phyloP scores from a whole-genome alignment of 176 grass and related monocot species.

The Oryza glumipatula region DNA sequence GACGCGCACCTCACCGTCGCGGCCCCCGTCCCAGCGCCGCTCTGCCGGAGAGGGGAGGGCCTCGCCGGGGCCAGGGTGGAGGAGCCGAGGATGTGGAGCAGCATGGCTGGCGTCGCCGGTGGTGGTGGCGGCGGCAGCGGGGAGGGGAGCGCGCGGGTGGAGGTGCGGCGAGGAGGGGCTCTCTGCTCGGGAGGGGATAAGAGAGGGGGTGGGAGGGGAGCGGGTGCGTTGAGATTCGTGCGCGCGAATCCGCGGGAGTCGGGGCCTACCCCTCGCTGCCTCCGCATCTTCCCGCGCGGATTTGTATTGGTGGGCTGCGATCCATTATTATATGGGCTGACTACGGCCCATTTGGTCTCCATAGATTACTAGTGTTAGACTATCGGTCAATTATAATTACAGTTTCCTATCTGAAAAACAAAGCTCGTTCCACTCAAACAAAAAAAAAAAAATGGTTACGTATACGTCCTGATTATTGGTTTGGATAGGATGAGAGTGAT shows the following conservation, averaged over 20 bases:
- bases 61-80: constrained; percentile 21
- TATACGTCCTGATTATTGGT: neutral
- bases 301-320: constrained; percentile 52
- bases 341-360: neutral
- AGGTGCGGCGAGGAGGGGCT: constrained; percentile 17
- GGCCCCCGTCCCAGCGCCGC: neutral
- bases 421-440: neutral
- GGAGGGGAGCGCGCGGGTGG: neutral
- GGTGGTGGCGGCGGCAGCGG: neutral
- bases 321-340: neutral
- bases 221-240: constrained; percentile 38
- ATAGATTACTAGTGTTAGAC: neutral
- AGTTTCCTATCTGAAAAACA: neutral
- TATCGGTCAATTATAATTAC: neutral
- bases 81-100: constrained; percentile 49
- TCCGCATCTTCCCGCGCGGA: constrained; percentile 52
- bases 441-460: neutral
- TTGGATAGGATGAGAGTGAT: neutral
- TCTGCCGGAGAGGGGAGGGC: neutral
- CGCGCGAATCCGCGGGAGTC: neutral
- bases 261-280: neutral
- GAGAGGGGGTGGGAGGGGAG: neutral
- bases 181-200: constrained; percentile 39
- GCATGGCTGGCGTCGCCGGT: constrained; percentile 50
- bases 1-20: constrained; percentile 24